Evolutionary conservation across 2,329 filamentous ascomycete genomes (phyloP).

Genomic region (Calonectria honghensis): DNA sequence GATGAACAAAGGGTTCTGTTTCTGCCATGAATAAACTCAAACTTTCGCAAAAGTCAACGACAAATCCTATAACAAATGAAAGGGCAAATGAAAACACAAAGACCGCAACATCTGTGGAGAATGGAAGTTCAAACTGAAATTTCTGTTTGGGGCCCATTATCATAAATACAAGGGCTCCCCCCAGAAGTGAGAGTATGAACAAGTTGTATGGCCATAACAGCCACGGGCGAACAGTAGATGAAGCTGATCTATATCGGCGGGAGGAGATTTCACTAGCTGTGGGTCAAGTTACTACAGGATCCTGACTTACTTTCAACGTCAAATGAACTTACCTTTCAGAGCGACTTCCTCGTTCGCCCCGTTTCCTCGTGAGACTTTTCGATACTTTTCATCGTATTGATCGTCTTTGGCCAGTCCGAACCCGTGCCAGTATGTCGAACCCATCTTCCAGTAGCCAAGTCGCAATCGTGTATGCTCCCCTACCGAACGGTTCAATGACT

Average conservation of each 20-base stretch:
- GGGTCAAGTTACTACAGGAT: background rate
- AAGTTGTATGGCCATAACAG: background rate
- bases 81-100: background rate
- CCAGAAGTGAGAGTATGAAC: background rate
- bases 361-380: no score
- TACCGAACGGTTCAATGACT: background rate
- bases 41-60: background rate
- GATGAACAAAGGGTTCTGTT: background rate
- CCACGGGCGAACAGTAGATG: background rate
- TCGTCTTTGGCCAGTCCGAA: background rate
- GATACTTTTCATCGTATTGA: no score
- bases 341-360: no score
- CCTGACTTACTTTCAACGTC: background rate
- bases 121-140: background rate
- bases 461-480: background rate
- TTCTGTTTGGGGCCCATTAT: background rate
- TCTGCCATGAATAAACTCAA: background rate
- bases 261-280: background rate
- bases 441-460: slow-evolving; percentile 1
- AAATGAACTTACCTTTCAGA: no score
- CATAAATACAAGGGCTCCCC: background rate
- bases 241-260: background rate
- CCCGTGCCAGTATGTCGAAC: background rate
- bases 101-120: background rate
- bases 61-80: background rate